Percentiles rank a stretch among this genome's conserved stretches.
phyloP scores from a whole-genome alignment of 2,329 filamentous ascomycete genomes.

The Hirsutella thompsonii region DNA sequence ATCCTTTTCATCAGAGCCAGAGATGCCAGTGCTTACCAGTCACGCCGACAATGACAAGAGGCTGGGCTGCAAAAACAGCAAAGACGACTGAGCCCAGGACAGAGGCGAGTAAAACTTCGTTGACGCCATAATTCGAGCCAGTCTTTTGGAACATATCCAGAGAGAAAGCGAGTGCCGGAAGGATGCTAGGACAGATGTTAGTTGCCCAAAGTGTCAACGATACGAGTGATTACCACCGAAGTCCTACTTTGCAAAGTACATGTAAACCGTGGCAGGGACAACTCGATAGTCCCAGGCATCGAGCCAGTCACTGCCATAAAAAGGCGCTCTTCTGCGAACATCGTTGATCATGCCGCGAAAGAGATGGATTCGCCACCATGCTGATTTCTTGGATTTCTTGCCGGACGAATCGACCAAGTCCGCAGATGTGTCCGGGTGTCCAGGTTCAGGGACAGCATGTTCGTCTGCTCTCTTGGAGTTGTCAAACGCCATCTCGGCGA shows the following conservation, averaged over 20 bases:
- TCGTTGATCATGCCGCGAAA: slow-evolving; percentile 76
- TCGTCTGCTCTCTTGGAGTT: background rate
- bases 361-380: slow-evolving; percentile 63
- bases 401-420: background rate
- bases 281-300: slow-evolving; percentile 89
- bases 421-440: background rate
- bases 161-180: slow-evolving; percentile 79
- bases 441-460: background rate
- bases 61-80: slow-evolving; percentile 66
- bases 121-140: slow-evolving; percentile 72
- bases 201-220: background rate
- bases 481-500: background rate
- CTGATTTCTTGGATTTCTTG: slow-evolving; percentile 1
- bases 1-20: background rate
- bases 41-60: slow-evolving; percentile 81
- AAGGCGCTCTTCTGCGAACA: slow-evolving; percentile 59
- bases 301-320: slow-evolving; percentile 68
- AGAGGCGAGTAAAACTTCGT: slow-evolving; percentile 78
- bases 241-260: slow-evolving; percentile 84
- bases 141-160: slow-evolving; percentile 91
- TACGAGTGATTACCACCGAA: background rate
- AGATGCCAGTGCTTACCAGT: slow-evolving; percentile 39
- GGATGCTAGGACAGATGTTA: slow-evolving; percentile 45
- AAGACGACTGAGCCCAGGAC: slow-evolving; percentile 77
- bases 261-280: slow-evolving; percentile 76